Percentiles rank a stretch among this genome's conserved stretches.
These are phyloP conservation scores for Salix brachista DNA, from an alignment of 345 rosid species.

Conservation along the genomic window DNA sequence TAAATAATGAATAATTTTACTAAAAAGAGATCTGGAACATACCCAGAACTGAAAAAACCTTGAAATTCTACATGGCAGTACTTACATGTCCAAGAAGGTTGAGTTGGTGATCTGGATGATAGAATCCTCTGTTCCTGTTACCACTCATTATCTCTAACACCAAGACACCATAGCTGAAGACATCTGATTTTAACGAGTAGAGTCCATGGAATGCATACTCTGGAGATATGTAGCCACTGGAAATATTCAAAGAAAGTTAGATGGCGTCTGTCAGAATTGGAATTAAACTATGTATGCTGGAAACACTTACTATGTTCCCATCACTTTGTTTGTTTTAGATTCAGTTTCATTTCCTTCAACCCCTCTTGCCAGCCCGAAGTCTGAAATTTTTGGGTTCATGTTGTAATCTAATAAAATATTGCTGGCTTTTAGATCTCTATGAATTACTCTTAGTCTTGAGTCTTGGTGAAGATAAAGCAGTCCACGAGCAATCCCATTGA, in stretches of 20 bases:
- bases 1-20: too few relatives aligned
- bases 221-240: conserved; percentile 6
- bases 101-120: background rate
- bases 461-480: conserved; percentile 31
- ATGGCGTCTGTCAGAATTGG: background rate
- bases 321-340: background rate
- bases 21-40: too few relatives aligned
- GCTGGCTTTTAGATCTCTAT: conserved; percentile 25
- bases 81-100: conserved; percentile 7
- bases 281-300: background rate
- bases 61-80: too few relatives aligned
- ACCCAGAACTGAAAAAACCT: too few relatives aligned
- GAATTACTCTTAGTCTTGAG: conserved; percentile 35
- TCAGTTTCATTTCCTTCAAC: background rate
- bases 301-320: conserved; percentile 4
- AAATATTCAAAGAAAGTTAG: background rate
- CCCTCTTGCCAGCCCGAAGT: background rate
- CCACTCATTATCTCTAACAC: conserved; percentile 1
- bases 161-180: background rate
- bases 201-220: background rate
- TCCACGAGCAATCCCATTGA: conserved; percentile 40
- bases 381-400: conserved; percentile 9
- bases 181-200: background rate
- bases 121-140: background rate
- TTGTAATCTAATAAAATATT: background rate